Percentiles rank a stretch among this genome's conserved stretches.
Conservation (phyloP, 352 stramenopile species). For the Globisporangium canariense region DNA sequence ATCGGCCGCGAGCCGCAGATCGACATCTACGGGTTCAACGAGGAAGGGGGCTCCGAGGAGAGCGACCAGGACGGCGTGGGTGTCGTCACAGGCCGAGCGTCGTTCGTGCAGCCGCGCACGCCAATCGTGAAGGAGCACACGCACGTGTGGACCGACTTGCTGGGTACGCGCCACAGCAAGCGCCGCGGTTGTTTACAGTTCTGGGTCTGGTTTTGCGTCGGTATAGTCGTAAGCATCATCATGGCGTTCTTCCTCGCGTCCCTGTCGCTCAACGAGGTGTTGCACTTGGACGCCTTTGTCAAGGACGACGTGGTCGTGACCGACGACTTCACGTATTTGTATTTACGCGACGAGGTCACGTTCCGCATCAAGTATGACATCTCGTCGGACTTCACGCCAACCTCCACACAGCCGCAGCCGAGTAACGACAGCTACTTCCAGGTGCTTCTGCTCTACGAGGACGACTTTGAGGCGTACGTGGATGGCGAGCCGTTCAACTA, state of each 20-base stretch:
- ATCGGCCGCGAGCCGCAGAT: constrained; percentile 84
- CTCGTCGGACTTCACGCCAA: constrained; percentile 19
- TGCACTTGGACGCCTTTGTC: constrained; percentile 62
- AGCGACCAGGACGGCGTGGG: constrained; percentile 28
- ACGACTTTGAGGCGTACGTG: constrained; percentile 49
- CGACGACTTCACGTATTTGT: constrained; percentile 53
- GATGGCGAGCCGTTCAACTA: constrained; percentile 42
- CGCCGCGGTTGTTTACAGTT: constrained; percentile 35
- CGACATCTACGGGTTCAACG: constrained; percentile 74
- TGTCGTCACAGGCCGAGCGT: constrained; percentile 17
- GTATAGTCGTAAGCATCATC: constrained; percentile 28
- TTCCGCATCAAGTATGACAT: constrained; percentile 60
- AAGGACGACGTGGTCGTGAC: constrained; percentile 45
- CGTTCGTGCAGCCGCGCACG: constrained; percentile 41
- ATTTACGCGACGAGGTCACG: constrained; percentile 58
- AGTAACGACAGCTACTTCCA: constrained; percentile 41
- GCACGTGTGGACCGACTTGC: constrained; percentile 43
- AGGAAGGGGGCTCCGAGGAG: constrained; percentile 64
- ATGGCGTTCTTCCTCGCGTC: constrained; percentile 28
- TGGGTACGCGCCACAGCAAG: constrained; percentile 46
- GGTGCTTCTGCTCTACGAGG: constrained; percentile 49
- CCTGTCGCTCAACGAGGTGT: constrained; percentile 49
- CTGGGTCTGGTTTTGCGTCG: constrained; percentile 33
- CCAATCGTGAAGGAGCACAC: constrained; percentile 26
- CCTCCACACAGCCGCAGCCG: not conserved